Conservation (phyloP, 2,329 filamentous ascomycete species). For the Fusarium udum region DNA sequence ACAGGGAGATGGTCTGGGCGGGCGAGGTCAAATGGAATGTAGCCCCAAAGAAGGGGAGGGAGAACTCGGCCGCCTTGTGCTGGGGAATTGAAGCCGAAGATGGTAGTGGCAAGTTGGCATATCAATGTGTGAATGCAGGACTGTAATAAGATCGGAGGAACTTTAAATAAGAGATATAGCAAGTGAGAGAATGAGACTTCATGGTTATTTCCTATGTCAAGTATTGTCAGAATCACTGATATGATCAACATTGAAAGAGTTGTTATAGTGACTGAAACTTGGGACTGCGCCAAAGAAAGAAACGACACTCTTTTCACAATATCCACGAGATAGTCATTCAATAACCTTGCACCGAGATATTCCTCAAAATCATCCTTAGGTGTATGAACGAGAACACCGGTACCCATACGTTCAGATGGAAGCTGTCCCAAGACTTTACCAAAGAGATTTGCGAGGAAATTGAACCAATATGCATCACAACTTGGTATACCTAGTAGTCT, state of each 20-base stretch:
- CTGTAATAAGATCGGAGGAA: rapidly evolving
- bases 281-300: rapidly evolving
- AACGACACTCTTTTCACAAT: rapidly evolving
- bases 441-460: neutral
- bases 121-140: neutral
- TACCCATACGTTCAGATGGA: neutral
- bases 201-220: neutral
- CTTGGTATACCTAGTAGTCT: no score
- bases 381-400: neutral
- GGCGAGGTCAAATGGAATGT: neutral
- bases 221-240: neutral
- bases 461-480: neutral
- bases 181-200: neutral
- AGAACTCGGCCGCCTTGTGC: neutral
- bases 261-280: neutral
- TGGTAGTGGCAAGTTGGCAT: neutral
- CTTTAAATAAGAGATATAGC: rapidly evolving
- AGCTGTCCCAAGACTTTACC: neutral
- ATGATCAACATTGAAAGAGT: neutral
- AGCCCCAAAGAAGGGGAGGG: neutral
- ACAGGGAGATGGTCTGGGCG: neutral
- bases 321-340: neutral
- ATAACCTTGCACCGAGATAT: neutral
- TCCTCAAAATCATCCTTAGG: no score
- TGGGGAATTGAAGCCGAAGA: neutral